A percentile compares a stretch with the other conserved stretches of the same genome.
These are phyloP conservation scores for Effrenium voratum DNA, from an alignment of 73 alveolate species.

Conservation along the genomic window DNA sequence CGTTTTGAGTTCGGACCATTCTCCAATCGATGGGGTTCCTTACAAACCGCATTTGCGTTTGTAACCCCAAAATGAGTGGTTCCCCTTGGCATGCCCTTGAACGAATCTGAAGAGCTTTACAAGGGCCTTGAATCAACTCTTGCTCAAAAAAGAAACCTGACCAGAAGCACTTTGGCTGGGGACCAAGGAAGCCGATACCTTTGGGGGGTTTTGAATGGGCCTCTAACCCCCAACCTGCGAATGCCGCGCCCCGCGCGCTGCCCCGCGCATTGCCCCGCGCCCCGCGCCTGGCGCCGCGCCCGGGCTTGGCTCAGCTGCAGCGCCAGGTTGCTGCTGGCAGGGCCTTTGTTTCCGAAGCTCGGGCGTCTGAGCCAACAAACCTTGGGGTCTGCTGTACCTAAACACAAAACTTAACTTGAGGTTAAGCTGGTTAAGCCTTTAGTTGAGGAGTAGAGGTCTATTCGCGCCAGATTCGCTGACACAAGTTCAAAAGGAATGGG, in stretches of 20 bases:
- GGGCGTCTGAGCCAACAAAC: neutral
- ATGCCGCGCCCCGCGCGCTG: no score
- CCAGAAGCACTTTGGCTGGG: neutral
- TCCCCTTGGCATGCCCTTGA: no score
- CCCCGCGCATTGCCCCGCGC: no score
- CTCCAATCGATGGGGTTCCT: no score
- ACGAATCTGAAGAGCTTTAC: neutral
- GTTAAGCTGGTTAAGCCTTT: neutral
- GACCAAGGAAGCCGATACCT: neutral
- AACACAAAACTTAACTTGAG: neutral
- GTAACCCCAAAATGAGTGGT: no score
- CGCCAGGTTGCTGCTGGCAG: slow-evolving; percentile 61
- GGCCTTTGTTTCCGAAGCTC: neutral
- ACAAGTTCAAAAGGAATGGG: neutral
- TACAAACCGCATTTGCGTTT: no score
- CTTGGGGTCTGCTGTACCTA: neutral
- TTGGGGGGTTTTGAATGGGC: no score
- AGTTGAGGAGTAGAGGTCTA: neutral
- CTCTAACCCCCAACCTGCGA: no score
- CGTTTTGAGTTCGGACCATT: no score
- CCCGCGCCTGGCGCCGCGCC: slow-evolving; percentile 64
- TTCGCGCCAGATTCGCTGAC: neutral
- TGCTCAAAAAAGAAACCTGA: neutral
- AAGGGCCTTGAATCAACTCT: neutral
- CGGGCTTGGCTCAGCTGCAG: slow-evolving; percentile 76